Conservation (phyloP, 148 eudicot genomes). For the Chenopodium album region DNA sequence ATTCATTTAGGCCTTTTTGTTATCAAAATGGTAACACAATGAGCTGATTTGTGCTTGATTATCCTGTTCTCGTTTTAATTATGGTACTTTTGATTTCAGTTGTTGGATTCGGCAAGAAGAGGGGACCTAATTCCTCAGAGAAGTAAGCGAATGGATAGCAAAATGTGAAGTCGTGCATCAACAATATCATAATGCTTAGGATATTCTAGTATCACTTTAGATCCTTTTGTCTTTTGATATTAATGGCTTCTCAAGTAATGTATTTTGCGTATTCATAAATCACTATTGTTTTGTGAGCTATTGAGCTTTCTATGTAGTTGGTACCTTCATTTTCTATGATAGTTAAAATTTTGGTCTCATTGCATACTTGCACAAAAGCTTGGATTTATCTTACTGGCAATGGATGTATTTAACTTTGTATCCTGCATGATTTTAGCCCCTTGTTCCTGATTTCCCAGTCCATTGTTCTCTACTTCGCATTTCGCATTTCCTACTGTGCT, state of each 20-base stretch:
- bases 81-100: conserved; percentile 36
- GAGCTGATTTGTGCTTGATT: neutral
- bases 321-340: too few relatives aligned
- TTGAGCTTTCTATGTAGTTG: neutral
- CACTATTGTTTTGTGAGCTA: neutral
- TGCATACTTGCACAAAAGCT: too few relatives aligned
- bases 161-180: neutral
- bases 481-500: too few relatives aligned
- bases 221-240: neutral
- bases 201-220: neutral
- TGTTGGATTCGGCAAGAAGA: conserved; percentile 76
- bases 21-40: neutral
- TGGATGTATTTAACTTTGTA: too few relatives aligned
- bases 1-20: neutral
- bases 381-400: too few relatives aligned
- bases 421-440: too few relatives aligned
- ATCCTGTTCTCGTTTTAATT: neutral
- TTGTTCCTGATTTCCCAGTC: too few relatives aligned
- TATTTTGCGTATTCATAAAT: neutral
- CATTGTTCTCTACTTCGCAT: too few relatives aligned
- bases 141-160: conserved; percentile 34
- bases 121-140: conserved; percentile 75
- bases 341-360: too few relatives aligned
- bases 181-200: neutral
- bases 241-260: neutral